phyloP scores from a whole-genome alignment of 768 basidiomycete genomes.

The Trametes punicea region DNA sequence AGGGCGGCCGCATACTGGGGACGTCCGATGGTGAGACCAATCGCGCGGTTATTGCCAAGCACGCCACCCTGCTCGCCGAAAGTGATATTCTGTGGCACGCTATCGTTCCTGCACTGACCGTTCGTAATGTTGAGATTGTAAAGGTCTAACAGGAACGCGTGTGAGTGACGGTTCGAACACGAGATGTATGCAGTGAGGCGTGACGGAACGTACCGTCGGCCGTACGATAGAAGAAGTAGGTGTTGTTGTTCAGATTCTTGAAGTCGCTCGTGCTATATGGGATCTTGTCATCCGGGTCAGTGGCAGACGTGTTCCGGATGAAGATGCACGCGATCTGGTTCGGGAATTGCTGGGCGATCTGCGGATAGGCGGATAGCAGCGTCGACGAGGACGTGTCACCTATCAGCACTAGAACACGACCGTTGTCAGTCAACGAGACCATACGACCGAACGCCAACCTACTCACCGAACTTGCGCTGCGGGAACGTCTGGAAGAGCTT shows the following conservation, averaged over 20 bases:
- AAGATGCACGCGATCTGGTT: conserved; percentile 31
- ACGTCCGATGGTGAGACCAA: not conserved
- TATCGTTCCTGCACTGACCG: conserved; percentile 23
- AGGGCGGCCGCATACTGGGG: conserved; percentile 7
- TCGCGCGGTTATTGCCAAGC: conserved; percentile 10
- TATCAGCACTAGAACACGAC: conserved; percentile 14
- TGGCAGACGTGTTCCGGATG: conserved; percentile 33
- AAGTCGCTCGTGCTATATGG: conserved; percentile 33
- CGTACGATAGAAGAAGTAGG: conserved; percentile 29
- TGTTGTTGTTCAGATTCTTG: conserved; percentile 29
- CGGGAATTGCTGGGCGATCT: conserved; percentile 26
- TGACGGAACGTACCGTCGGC: conserved; percentile 19
- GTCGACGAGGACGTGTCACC: conserved; percentile 26
- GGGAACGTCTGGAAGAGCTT: conserved; percentile 34
- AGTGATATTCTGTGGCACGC: conserved; percentile 23
- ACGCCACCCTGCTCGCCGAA: conserved; percentile 27
- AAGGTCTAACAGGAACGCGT: conserved; percentile 6
- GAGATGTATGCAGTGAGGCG: not conserved
- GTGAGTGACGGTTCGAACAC: not conserved
- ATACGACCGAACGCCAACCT: not conserved
- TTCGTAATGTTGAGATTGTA: conserved; percentile 21
- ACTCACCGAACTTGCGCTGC: conserved; percentile 29
- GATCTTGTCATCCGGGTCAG: conserved; percentile 31
- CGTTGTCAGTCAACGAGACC: not conserved
- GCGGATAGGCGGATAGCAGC: conserved; percentile 26